Base-by-base conservation (phyloP, 768 basidiomycete species). In the Amanita exitialis region DNA sequence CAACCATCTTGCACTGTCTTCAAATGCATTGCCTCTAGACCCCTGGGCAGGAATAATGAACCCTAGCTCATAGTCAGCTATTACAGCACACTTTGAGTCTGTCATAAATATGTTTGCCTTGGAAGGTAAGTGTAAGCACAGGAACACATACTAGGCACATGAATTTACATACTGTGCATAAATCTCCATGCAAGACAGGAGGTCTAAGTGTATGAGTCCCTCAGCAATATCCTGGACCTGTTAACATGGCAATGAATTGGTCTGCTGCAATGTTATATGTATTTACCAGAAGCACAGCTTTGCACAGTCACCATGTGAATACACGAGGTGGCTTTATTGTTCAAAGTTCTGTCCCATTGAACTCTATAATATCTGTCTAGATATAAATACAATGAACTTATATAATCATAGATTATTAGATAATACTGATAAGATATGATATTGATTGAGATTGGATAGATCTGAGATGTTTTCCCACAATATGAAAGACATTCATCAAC, bases 101-200 rank as follows among this genome's bases (percentile, higher is more conserved):
- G 59, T 54, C 1, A 69, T 50, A 7, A 69, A 57, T 13, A 68
- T 50, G 52, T 68, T 69, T 21, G 57, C 56, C 64, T 65, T 3
- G 27, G 37, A 7, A 41, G 18, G 18, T 21, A 16, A 45, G 4
- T 30, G 20, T 44, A 28, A 28, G 44, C 15, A n/a, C 6, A 44
- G 12, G 9, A 2, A 13, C 9, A 30, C 21, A 20, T 32, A n/a
- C n/a, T n/a, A 16, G 15, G 5, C 34, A 32, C 4, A 20, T 18
- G 20, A 41, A 32, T 20, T n/a, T 2, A 16, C 25, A 56, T 47
- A 32, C 62, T 4, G 56, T 56, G 16, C 62, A 57, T 18, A 67
- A 39, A 44, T 67, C 63, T 3, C 62, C 65, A 54, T 66, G 63
- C 7, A 63, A 39, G 6, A 64, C 47, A 20, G 20, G 18, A 1